Evolutionary conservation across 2,329 filamentous ascomycete species (phyloP).

Genomic region (Periconia sp.): DNA sequence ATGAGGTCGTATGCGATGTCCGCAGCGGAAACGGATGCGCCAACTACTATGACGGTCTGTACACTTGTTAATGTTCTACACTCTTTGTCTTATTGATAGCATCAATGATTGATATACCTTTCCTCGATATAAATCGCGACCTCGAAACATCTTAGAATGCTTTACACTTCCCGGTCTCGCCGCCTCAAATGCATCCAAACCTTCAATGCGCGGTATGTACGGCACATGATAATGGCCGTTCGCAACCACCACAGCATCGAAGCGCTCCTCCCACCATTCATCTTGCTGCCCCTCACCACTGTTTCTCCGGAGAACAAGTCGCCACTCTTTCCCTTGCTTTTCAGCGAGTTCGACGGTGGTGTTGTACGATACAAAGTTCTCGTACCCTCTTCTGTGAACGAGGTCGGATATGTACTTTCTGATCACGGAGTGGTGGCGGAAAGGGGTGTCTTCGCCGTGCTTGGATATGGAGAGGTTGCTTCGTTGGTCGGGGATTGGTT

Average conservation of each 20-base stretch:
- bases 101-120: no score
- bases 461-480: constrained; percentile 45
- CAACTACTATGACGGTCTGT: constrained; percentile 62
- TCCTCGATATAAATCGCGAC: constrained; percentile 47
- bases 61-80: constrained; percentile 3
- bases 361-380: constrained; percentile 55
- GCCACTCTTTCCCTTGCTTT: constrained; percentile 50
- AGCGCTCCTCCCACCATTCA: constrained; percentile 65
- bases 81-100: neutral
- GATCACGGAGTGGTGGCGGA: constrained; percentile 63
- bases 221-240: constrained; percentile 64
- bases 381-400: constrained; percentile 56
- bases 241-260: constrained; percentile 64
- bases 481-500: constrained; percentile 53
- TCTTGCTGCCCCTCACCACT: constrained; percentile 42
- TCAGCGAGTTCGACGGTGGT: constrained; percentile 64
- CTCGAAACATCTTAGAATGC: constrained; percentile 59
- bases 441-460: constrained; percentile 62
- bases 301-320: constrained; percentile 54
- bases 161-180: constrained; percentile 53
- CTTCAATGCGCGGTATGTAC: constrained; percentile 55
- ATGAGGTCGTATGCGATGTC: constrained; percentile 62
- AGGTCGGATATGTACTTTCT: constrained; percentile 57
- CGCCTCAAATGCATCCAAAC: constrained; percentile 53
- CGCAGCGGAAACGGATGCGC: constrained; percentile 65